Percentiles rank a stretch among this genome's conserved stretches.
phyloP scores from a whole-genome alignment of 768 basidiomycete species.

The Kwoniella bestiolae region DNA sequence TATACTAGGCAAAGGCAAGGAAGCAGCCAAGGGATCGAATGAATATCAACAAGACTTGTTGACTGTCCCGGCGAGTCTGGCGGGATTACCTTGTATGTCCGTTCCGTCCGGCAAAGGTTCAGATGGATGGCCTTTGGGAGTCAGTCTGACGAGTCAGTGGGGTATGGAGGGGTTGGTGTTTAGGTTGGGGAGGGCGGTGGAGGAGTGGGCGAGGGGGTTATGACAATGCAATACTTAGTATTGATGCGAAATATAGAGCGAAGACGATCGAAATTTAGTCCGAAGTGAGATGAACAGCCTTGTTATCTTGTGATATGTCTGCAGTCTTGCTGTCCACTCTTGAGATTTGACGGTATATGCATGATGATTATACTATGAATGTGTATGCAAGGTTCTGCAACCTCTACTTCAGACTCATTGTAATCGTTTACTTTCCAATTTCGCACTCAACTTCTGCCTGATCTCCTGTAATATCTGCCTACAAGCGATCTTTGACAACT shows the following conservation, averaged over 20 bases:
- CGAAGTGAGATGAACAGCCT: too few species aligned
- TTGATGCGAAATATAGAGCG: too few species aligned
- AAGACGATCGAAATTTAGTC: too few species aligned
- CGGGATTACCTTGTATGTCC: slow-evolving; percentile 80
- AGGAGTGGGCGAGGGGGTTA: slow-evolving; percentile 23
- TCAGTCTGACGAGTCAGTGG: slow-evolving; percentile 87
- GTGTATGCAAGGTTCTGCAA: not conserved
- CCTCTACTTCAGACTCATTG: not conserved
- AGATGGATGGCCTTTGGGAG: slow-evolving; percentile 79
- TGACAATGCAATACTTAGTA: too few species aligned
- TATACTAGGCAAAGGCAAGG: slow-evolving; percentile 60
- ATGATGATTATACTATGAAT: not conserved
- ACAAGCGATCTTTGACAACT: slow-evolving; percentile 27
- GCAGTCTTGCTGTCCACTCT: too few species aligned
- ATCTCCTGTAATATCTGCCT: slow-evolving; percentile 25
- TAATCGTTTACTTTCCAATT: slow-evolving; percentile 21
- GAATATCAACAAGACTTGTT: slow-evolving; percentile 88
- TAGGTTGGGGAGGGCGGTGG: slow-evolving; percentile 32
- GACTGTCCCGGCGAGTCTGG: slow-evolving; percentile 88
- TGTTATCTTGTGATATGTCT: too few species aligned
- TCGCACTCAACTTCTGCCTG: slow-evolving; percentile 19
- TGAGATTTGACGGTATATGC: too few species aligned
- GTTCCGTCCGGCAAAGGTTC: slow-evolving; percentile 65
- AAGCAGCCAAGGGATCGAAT: slow-evolving; percentile 60
- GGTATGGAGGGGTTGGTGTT: slow-evolving; percentile 61